Evolutionary conservation across 2,329 filamentous ascomycete genomes (phyloP), one percentile per base, ranked within the genome.

Genomic region (Diaporthe velutina): DNA sequence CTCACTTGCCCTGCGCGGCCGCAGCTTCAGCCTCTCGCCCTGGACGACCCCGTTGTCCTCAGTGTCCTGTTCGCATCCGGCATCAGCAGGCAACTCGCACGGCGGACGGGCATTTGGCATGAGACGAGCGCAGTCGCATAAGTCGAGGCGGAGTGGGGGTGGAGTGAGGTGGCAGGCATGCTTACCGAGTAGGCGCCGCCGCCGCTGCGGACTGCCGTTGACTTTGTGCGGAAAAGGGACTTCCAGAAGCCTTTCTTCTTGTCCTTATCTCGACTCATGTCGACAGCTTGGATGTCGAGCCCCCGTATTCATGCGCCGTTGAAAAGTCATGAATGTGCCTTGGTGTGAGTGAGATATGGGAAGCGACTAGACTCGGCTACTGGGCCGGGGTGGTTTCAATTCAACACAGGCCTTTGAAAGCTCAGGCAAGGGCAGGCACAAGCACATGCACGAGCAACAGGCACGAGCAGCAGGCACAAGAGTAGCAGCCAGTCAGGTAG

Each of bases 191-290:
- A 35, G 25, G 54, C 33, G 45, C 52, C 66, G 28, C 54, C 33
- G 10, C 35, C 58, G 45, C 33, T 28, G 38, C 50, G 67, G 15
- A 35, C 45, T 33, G 71, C 55, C 52, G 74, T 66, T 35, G 48
- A 71, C 38, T 71, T 71, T 67, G 67, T 57, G 25, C 68, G 61
- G 54, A 76, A 74, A 40, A 76, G 72, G 42, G 72, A 52, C 66
- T 66, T 76, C 74, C 72, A 76, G 52, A 76, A 76, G 60, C 72
- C 60, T 58, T 74, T 71, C 50, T 74, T 76, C 66, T 52, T 76
- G 28, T 54, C 70, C 52, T 71, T 74, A n/a, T 76, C 74, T 60
- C 72, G 72, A 70, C 74, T 76, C 74, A 76, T 76, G 52, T 74
- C 72, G 52, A 74, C 67, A 66, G 74, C 28, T 61, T 57, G 66